Conservation (phyloP, 257 asterid genomes). For the Solanum tarapatanum region DNA sequence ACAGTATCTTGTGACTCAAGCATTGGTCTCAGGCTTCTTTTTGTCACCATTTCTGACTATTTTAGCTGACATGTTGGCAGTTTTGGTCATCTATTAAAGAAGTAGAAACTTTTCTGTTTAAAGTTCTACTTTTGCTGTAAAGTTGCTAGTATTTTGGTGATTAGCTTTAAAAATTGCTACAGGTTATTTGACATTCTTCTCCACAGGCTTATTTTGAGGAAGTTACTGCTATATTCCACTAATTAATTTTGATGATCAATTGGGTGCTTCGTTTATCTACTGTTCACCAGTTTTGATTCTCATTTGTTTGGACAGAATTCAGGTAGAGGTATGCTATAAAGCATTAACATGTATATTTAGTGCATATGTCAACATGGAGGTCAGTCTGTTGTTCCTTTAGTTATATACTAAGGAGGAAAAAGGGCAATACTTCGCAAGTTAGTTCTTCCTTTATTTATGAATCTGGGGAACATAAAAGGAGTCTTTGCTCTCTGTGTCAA, state of each 20-base stretch:
- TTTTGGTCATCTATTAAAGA: conserved; percentile 2
- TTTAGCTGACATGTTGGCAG: conserved; percentile 9
- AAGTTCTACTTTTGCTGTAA: conserved; percentile 5
- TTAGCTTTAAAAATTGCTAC: conserved; percentile 39
- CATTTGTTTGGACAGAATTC: conserved; percentile 89
- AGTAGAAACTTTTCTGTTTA: conserved; percentile 20
- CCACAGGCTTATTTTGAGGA: conserved; percentile 82
- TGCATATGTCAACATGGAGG: conserved; percentile 76
- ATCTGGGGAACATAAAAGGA: neutral
- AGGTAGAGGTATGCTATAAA: conserved; percentile 90
- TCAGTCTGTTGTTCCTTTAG: conserved; percentile 66
- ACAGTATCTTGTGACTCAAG: neutral
- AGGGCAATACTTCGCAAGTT: conserved; percentile 10
- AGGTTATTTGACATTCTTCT: conserved; percentile 56
- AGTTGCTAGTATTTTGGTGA: conserved; percentile 31
- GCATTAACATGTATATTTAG: conserved; percentile 63
- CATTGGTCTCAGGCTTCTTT: neutral
- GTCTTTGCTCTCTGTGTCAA: neutral
- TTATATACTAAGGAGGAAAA: conserved; percentile 22
- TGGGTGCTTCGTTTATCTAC: conserved; percentile 73
- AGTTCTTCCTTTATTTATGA: conserved; percentile 3
- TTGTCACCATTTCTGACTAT: neutral
- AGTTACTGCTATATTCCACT: conserved; percentile 54
- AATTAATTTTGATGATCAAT: conserved; percentile 67
- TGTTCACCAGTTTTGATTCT: conserved; percentile 83